phyloP scores from a whole-genome alignment of 192 early-diverging fungal species.

The Coemansia sp. region DNA sequence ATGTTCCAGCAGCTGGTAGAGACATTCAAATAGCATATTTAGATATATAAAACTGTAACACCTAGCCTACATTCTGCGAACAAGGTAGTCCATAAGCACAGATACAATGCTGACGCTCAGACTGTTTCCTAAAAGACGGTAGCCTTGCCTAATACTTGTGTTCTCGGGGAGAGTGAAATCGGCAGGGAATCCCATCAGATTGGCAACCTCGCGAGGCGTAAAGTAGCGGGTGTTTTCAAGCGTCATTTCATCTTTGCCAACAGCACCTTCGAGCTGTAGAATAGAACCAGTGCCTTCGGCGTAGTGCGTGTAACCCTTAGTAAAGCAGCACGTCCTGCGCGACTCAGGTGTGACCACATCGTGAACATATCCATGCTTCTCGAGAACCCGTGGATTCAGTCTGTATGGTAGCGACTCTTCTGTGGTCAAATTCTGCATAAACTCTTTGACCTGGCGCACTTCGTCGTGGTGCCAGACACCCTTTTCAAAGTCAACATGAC shows the following conservation, averaged over 20 bases:
- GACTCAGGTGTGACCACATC: constrained; percentile 67
- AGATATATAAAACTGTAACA: neutral
- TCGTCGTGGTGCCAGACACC: constrained; percentile 44
- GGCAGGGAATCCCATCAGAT: constrained; percentile 76
- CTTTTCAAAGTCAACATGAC: constrained; percentile 46
- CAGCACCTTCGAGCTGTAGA: constrained; percentile 19
- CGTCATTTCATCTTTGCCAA: constrained; percentile 31
- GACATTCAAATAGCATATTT: constrained; percentile 30
- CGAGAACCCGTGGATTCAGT: constrained; percentile 30
- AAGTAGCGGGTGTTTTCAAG: constrained; percentile 51
- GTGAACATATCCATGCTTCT: constrained; percentile 42
- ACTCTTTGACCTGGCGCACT: constrained; percentile 45
- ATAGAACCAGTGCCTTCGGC: constrained; percentile 49
- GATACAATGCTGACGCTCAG: constrained; percentile 82
- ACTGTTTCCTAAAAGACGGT: constrained; percentile 87
- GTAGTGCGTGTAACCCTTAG: constrained; percentile 74
- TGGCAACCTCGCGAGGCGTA: constrained; percentile 64
- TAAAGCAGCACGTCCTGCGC: constrained; percentile 74
- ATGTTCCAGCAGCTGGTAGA: constrained; percentile 60
- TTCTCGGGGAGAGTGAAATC: constrained; percentile 69
- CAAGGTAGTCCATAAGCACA: constrained; percentile 68
- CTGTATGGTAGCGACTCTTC: constrained; percentile 13
- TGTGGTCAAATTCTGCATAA: constrained; percentile 25
- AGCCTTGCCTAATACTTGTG: constrained; percentile 70
- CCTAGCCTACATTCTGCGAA: constrained; percentile 42